Conservation (phyloP, 495 filamentous ascomycete genomes). For the Parathielavia hyrcaniae region DNA sequence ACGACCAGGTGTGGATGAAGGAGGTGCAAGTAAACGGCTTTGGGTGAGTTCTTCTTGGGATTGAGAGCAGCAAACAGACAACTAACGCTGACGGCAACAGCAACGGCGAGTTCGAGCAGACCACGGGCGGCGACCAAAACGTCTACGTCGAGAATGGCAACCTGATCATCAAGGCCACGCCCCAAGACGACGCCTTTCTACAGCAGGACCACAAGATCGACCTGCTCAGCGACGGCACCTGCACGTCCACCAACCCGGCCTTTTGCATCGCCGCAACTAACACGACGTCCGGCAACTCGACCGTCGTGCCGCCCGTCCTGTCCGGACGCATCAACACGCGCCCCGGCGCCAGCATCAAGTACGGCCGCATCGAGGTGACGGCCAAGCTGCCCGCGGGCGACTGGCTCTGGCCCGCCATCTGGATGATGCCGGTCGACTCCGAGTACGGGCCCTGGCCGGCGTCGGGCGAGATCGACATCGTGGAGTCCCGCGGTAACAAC, state of each 20-base stretch:
- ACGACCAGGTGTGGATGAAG: slow-evolving; percentile 62
- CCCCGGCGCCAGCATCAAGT: slow-evolving; percentile 63
- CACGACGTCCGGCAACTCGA: slow-evolving; percentile 61
- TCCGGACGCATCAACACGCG: slow-evolving; percentile 73
- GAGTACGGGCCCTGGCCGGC: slow-evolving; percentile 71
- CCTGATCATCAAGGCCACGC: slow-evolving; percentile 69
- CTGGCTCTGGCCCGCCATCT: slow-evolving; percentile 89
- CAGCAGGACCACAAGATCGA: slow-evolving; percentile 58
- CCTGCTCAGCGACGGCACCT: slow-evolving; percentile 56
- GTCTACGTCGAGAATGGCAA: slow-evolving; percentile 61
- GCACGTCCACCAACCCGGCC: slow-evolving; percentile 50
- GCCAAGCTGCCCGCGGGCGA: slow-evolving; percentile 70
- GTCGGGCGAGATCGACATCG: slow-evolving; percentile 83
- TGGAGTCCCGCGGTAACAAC: slow-evolving; percentile 74
- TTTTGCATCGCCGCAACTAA: slow-evolving; percentile 58
- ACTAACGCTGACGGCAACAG: slow-evolving; percentile 36
- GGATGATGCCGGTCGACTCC: slow-evolving; percentile 74
- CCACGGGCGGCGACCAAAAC: slow-evolving; percentile 63
- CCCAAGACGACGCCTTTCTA: slow-evolving; percentile 60
- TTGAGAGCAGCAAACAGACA: not conserved
- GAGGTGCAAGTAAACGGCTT: slow-evolving; percentile 78
- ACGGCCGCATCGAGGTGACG: slow-evolving; percentile 72
- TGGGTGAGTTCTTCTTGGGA: slow-evolving; percentile 50
- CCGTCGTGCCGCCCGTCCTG: slow-evolving; percentile 70
- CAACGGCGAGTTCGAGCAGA: slow-evolving; percentile 73